Evolutionary conservation across 2,329 filamentous ascomycete genomes (phyloP), one percentile per base, ranked within the genome.

Genomic region (Alternaria viburni): DNA sequence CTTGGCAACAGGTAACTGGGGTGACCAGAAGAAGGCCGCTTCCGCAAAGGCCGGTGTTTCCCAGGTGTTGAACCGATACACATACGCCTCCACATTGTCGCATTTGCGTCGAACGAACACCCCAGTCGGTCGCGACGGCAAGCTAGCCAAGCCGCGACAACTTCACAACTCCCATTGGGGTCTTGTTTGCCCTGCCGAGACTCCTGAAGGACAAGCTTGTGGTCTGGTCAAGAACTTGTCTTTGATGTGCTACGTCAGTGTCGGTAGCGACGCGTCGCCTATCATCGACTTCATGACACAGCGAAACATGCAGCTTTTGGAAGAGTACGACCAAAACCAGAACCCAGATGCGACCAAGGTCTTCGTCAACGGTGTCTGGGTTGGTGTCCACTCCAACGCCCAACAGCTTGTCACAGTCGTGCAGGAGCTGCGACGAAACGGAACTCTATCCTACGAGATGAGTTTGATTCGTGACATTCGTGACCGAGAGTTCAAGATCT

Each of bases 91-190:
- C 44, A 98, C 95, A 0, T 83, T 99, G 46, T 99, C 96, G 17
- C 96, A 99, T 90, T 87, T 99, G 82, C 90, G 96, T 74, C 90
- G 96, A 76, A 99, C 96, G 57, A 99, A 99, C 80, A 99, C 96
- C 0, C 96, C 96, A 1, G 97, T 99, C 68, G 96, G 96, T 65
- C 89, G 96, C 83, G 96, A 99, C 81, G 96, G 96, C 71, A 99
- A 99, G 82, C 91, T 99, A 70, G 96, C 96, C 44, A 99, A 99
- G 81, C 96, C 96, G 43, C 92, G 96, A 64, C 96, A 99, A 82
- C 87, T 99, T 68, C 96, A 99, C 85, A 98, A 98, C 81, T 98
- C 95, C 7, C 96, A 99, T 78, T 99, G 96, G 96, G 96, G 96
- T 67, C 84, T 98, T 73, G 95, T 99, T 17, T 99, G 96, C 80